phyloP scores from a whole-genome alignment of 345 rosid genomes.

The Draba incana region DNA sequence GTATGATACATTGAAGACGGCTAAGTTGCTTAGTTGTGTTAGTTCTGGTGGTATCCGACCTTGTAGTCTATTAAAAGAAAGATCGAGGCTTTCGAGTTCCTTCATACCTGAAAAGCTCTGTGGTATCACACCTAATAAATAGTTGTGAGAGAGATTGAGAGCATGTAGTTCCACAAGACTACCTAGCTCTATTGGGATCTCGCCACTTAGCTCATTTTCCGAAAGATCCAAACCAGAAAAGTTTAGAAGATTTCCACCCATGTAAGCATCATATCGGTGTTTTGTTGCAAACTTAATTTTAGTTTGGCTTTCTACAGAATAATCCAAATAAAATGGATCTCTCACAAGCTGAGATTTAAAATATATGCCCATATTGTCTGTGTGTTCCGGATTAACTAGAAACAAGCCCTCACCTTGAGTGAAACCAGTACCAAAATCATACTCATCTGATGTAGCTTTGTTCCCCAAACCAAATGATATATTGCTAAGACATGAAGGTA shows the following conservation, averaged over 20 bases:
- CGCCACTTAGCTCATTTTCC: constrained; percentile 36
- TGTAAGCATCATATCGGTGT: constrained; percentile 8
- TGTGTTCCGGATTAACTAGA: neutral
- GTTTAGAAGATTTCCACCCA: neutral
- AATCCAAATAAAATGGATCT: neutral
- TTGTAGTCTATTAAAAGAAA: constrained; percentile 37
- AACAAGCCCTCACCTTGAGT: too few relatives aligned
- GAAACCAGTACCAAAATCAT: neutral
- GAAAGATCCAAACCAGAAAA: constrained; percentile 49
- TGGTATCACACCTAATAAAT: constrained; percentile 41
- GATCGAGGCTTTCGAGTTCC: constrained; percentile 46
- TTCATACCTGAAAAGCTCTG: constrained; percentile 23
- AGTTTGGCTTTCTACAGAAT: neutral
- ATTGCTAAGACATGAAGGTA: constrained; percentile 22
- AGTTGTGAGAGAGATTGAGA: constrained; percentile 46
- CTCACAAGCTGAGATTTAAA: neutral
- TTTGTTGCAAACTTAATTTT: constrained; percentile 15
- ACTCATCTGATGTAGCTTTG: neutral
- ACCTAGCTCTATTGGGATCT: constrained; percentile 44
- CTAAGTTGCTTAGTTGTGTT: neutral
- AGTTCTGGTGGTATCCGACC: neutral
- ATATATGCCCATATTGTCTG: too few relatives aligned
- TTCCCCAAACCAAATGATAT: neutral
- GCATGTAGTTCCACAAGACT: neutral
- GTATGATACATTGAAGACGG: neutral